These are phyloP conservation scores for Coccomyxa subellipsoidea DNA, from an alignment of 163 green algal species.

Conservation along the genomic window DNA sequence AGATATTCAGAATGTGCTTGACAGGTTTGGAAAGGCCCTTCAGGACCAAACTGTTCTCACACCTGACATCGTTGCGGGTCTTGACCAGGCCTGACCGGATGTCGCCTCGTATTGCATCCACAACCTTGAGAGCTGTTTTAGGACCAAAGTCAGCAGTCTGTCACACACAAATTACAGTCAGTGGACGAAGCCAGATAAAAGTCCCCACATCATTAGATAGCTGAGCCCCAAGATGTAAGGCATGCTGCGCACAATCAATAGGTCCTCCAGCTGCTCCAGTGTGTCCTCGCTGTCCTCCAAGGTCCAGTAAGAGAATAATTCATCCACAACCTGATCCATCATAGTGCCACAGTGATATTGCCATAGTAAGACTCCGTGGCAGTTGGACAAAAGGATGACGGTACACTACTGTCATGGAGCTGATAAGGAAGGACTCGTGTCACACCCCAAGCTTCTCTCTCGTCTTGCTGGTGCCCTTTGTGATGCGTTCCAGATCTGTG, in stretches of 20 bases:
- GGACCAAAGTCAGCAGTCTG: constrained; percentile 91
- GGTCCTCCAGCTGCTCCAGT: constrained; percentile 94
- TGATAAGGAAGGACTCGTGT: background rate
- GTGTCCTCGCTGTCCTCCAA: constrained; percentile 85
- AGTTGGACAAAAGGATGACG: background rate
- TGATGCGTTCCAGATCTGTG: constrained; percentile 82
- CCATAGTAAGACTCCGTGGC: no score
- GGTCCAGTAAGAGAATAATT: constrained; percentile 89
- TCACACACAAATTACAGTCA: no score
- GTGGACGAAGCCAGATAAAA: no score
- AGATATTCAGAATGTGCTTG: no score
- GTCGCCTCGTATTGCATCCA: constrained; percentile 70
- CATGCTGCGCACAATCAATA: constrained; percentile 67
- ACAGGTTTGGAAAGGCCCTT: no score
- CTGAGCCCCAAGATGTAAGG: no score
- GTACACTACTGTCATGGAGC: background rate
- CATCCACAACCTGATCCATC: constrained; percentile 78
- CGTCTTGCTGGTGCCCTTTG: constrained; percentile 88
- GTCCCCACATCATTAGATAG: no score
- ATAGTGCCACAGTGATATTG: background rate
- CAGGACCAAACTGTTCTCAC: background rate
- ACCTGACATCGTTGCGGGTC: constrained; percentile 48
- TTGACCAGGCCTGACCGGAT: constrained; percentile 65
- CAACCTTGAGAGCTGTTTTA: constrained; percentile 77
- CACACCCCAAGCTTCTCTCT: constrained; percentile 79